Evolutionary conservation across 2,329 filamentous ascomycete species (phyloP).

Genomic region (Colletotrichum sp.): DNA sequence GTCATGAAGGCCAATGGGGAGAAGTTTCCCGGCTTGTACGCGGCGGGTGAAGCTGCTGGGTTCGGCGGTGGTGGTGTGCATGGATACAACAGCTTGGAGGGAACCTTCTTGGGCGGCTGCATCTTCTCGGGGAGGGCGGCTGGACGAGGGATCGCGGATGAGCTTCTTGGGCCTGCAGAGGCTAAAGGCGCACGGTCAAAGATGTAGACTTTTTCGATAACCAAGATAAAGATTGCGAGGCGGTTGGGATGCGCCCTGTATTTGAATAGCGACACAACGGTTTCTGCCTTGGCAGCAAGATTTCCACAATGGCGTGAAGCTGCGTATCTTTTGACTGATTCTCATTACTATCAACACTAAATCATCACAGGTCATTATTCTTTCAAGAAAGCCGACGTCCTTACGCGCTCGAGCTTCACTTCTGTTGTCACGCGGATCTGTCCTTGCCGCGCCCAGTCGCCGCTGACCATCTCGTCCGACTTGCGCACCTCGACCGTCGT

Average conservation of each 20-base stretch:
- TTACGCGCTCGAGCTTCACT: constrained; percentile 3
- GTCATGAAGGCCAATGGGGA: constrained; percentile 56
- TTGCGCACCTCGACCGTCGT: constrained; percentile 9
- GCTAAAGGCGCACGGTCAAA: not conserved
- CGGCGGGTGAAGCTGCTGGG: constrained; percentile 64
- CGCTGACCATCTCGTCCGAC: not conserved
- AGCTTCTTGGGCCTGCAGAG: constrained; percentile 32
- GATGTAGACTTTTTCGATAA: not conserved
- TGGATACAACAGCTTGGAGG: constrained; percentile 66
- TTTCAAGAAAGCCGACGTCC: not conserved
- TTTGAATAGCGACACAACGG: not conserved
- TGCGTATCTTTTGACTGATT: not conserved
- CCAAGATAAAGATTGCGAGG: not conserved
- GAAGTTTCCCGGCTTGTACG: constrained; percentile 60
- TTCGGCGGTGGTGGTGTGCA: constrained; percentile 69
- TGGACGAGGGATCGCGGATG: constrained; percentile 58
- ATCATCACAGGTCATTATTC: not conserved
- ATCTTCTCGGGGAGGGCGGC: constrained; percentile 67
- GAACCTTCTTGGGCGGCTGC: constrained; percentile 67
- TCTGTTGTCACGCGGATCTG: constrained; percentile 12
- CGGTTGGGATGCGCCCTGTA: not conserved
- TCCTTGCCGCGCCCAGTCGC: not conserved
- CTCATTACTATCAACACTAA: not conserved
- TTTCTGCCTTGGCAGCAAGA: not conserved
- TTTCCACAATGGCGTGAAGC: not conserved